Base-by-base conservation (phyloP, 495 filamentous ascomycete genomes). In the Trichodelitschia bisporula region DNA sequence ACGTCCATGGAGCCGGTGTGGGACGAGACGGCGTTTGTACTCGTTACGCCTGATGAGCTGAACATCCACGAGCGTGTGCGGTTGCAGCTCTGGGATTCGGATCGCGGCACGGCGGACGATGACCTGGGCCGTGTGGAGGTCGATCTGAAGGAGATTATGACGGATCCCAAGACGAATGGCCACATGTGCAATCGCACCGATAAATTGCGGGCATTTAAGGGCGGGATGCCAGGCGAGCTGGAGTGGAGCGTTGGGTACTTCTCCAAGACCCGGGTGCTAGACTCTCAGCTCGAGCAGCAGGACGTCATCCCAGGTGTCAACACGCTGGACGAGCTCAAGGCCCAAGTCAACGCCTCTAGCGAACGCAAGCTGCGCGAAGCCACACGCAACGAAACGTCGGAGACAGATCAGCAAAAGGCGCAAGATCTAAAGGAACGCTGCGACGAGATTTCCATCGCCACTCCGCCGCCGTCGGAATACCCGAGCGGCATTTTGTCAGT, bases 201-300 rank as follows among this genome's bases (percentile, higher is more conserved):
- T 46, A 49, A 58, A 9, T 61, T 77, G 26, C 49, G 46, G 24
- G 68, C 65, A 10, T 48, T 69, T 9, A 63, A 71, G 20, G 51
- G 56, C 0, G 61, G 60, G n/a, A 72, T 77, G 67, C 73, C 73
- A 0, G 73, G 73, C 0, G 61, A 58, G n/a, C 44, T 79, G 6
- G 45, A 54, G 10, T 79, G 72, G 73, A 66, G 59, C 15, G 65
- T 77, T 4, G 71, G 72, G 2, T 79, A 74, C 40, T 75, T 66
- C 35, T 52, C 62, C 15, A 79, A 77, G 39, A 55, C 55, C 4
- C 51, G 58, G 33, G 66, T 72, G 20, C 60, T 57, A 31, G 42
- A 54, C 15, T 54, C 51, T 30, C 61, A 71, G 43, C 50, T 68
- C 11, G 41, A 51, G 29, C 47, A 52, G 19, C 66, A 70, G 45